Evolutionary conservation across 2,329 filamentous ascomycete genomes (phyloP).

Genomic region (Dendrostoma leiphaemia): DNA sequence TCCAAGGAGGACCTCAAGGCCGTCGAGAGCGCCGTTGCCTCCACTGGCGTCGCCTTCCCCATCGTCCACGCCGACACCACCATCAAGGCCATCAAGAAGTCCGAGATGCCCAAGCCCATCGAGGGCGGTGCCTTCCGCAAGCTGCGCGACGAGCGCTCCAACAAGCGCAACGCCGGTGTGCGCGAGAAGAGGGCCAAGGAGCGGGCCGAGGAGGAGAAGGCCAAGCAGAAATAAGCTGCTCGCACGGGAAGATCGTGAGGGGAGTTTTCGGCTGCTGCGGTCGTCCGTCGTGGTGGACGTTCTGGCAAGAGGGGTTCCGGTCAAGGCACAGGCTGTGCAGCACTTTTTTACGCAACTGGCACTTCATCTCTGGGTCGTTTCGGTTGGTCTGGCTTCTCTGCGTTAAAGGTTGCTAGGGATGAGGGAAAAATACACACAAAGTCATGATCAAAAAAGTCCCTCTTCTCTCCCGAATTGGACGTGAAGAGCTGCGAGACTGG

Average conservation of each 20-base stretch:
- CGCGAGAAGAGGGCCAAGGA: slow-evolving; percentile 93
- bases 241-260: background rate
- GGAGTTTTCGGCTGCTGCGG: no score
- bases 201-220: slow-evolving; percentile 77
- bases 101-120: slow-evolving; percentile 69
- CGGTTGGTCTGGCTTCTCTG: slow-evolving; percentile 22
- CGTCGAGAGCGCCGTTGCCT: slow-evolving; percentile 55
- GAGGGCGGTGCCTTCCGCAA: slow-evolving; percentile 85
- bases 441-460: slow-evolving; percentile 18
- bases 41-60: slow-evolving; percentile 63
- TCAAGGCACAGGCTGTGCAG: slow-evolving; percentile 6
- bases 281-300: slow-evolving; percentile 10
- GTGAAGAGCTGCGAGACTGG: slow-evolving; percentile 1
- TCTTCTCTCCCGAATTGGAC: slow-evolving; percentile 2
- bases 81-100: slow-evolving; percentile 76
- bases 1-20: slow-evolving; percentile 71
- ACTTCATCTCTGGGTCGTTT: slow-evolving; percentile 21
- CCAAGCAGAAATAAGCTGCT: slow-evolving; percentile 72
- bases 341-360: slow-evolving; percentile 16
- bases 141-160: slow-evolving; percentile 80
- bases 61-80: slow-evolving; percentile 66
- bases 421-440: slow-evolving; percentile 12
- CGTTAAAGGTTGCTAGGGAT: slow-evolving; percentile 21
- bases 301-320: slow-evolving; percentile 1
- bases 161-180: slow-evolving; percentile 76